Conservation (phyloP, 306 rosid genomes). For the Inga laurina region DNA sequence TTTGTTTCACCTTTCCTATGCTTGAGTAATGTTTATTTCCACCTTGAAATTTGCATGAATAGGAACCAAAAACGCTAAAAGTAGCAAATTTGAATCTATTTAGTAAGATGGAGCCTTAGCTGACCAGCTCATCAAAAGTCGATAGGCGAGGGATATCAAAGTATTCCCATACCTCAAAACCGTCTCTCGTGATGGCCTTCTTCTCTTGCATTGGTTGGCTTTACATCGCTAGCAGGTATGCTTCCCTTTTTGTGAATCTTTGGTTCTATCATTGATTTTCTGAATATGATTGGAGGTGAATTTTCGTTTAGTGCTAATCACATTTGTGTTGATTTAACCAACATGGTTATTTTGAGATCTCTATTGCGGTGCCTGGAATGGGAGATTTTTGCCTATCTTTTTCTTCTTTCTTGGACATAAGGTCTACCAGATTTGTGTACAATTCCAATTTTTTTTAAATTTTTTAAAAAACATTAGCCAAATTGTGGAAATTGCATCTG, state of each 20-base stretch:
- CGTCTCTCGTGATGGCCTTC: slow-evolving; percentile 78
- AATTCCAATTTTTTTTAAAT: background rate
- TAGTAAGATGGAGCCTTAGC: slow-evolving; percentile 63
- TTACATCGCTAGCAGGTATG: slow-evolving; percentile 90
- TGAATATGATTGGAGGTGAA: background rate
- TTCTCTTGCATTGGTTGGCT: slow-evolving; percentile 99
- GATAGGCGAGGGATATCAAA: slow-evolving; percentile 78
- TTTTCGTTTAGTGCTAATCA: background rate
- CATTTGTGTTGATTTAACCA: background rate
- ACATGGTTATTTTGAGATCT: background rate
- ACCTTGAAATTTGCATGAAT: background rate
- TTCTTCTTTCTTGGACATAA: background rate
- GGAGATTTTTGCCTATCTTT: background rate
- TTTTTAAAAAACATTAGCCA: background rate
- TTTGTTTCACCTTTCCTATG: background rate
- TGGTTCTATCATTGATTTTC: background rate
- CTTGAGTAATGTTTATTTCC: background rate
- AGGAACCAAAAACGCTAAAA: slow-evolving; percentile 8
- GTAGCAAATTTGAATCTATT: background rate
- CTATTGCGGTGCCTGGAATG: background rate
- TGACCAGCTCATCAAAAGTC: slow-evolving; percentile 55
- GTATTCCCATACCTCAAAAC: slow-evolving; percentile 64
- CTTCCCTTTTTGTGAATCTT: background rate
- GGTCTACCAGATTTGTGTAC: background rate
- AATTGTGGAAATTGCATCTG: slow-evolving; percentile 1